phyloP scores from a whole-genome alignment of 192 early-diverging fungal species.

The Lobosporangium transversale region DNA sequence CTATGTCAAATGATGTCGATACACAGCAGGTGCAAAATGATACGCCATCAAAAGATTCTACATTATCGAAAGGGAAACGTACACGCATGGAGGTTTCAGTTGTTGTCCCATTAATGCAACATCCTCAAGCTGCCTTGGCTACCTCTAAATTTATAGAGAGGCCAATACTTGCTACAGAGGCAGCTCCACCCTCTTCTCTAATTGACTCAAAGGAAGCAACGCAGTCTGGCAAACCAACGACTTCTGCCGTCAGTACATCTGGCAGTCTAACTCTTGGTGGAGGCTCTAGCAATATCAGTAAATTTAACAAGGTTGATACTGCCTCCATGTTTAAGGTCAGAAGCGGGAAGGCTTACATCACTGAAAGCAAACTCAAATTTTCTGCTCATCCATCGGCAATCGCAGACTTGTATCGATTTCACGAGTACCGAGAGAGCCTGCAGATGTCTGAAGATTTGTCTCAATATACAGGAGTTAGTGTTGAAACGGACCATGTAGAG shows the following conservation, averaged over 20 bases:
- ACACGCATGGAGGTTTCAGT: not conserved
- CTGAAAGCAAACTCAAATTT: slow-evolving; percentile 44
- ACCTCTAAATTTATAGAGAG: not conserved
- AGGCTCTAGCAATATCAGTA: slow-evolving; percentile 9
- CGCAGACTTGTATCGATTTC: slow-evolving; percentile 36
- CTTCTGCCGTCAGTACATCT: not conserved
- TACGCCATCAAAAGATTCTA: not conserved
- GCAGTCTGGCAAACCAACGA: slow-evolving; percentile 11
- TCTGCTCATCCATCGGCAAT: slow-evolving; percentile 38
- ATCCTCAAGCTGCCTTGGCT: not conserved
- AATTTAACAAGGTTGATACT: slow-evolving; percentile 36
- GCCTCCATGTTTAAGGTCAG: slow-evolving; percentile 48
- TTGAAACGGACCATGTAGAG: slow-evolving; percentile 18
- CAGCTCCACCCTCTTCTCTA: not conserved
- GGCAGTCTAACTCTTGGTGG: not conserved
- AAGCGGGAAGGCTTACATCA: slow-evolving; percentile 40
- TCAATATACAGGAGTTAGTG: slow-evolving; percentile 2
- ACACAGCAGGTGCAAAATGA: not conserved
- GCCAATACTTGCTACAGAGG: not conserved
- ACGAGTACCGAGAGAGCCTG: slow-evolving; percentile 30
- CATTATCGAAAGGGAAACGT: not conserved
- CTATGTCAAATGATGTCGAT: not conserved
- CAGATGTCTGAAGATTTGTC: slow-evolving; percentile 16
- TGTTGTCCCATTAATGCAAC: not conserved
- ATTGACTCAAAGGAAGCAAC: not conserved